Percentiles rank a stretch among this genome's conserved stretches.
phyloP scores from a whole-genome alignment of 2,329 filamentous ascomycete genomes.

The Aspergillus sp. region DNA sequence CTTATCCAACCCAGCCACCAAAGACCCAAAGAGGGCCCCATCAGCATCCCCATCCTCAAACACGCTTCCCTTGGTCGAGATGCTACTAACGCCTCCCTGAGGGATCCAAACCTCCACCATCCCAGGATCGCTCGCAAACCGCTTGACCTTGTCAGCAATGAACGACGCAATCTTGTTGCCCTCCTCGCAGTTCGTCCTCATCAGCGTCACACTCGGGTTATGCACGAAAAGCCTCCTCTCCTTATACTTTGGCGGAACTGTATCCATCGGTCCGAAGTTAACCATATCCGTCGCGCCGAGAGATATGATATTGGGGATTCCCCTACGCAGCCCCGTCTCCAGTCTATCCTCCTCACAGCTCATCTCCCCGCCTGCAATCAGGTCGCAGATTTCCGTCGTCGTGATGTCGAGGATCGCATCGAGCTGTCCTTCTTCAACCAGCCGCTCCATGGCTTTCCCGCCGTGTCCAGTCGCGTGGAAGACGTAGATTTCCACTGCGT shows the following conservation, averaged over 20 bases:
- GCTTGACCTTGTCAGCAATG: constrained; percentile 54
- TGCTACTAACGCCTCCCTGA: constrained; percentile 59
- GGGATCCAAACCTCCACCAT: constrained; percentile 61
- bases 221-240: constrained; percentile 58
- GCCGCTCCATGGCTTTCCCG: constrained; percentile 66
- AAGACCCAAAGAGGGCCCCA: constrained; percentile 45
- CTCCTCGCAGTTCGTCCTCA: constrained; percentile 63
- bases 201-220: constrained; percentile 65
- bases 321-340: constrained; percentile 55
- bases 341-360: constrained; percentile 59
- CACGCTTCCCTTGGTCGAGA: constrained; percentile 54
- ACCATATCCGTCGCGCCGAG: constrained; percentile 61
- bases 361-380: constrained; percentile 63
- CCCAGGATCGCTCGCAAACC: constrained; percentile 36
- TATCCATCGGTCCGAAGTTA: constrained; percentile 60
- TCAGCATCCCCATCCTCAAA: constrained; percentile 56
- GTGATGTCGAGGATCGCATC: constrained; percentile 71
- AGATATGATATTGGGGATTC: constrained; percentile 59
- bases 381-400: constrained; percentile 67
- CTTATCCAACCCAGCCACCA: constrained; percentile 51
- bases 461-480: constrained; percentile 72
- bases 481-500: constrained; percentile 57
- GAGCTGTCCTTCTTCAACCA: constrained; percentile 58
- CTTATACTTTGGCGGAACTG: constrained; percentile 56
- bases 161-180: constrained; percentile 55